Evolutionary conservation across 305 asterid genomes (phyloP).

Genomic region (Rubia balearica): DNA sequence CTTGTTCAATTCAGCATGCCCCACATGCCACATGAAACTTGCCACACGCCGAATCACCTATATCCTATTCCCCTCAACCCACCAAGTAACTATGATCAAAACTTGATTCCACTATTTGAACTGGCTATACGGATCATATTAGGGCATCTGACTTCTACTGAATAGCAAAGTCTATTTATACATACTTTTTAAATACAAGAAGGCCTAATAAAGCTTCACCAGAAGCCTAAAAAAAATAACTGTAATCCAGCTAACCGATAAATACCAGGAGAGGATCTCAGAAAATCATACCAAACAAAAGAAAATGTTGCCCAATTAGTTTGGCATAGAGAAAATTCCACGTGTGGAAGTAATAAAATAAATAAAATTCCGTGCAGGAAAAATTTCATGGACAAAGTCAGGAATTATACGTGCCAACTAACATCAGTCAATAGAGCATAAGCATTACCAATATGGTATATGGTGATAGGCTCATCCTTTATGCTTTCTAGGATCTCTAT

Average conservation of each 20-base stretch:
- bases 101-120: not conserved
- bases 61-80: not conserved
- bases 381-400: not conserved
- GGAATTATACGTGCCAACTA: not conserved
- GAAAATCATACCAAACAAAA: not conserved
- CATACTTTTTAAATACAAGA: not conserved
- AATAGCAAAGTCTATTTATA: not conserved
- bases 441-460: constrained; percentile 75
- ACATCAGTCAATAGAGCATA: not conserved
- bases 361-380: not conserved
- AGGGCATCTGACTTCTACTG: too few species aligned
- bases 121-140: too few species aligned
- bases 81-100: not conserved
- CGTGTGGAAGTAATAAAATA: not conserved
- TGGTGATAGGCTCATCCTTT: constrained; percentile 80
- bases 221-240: not conserved
- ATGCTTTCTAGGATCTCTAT: constrained; percentile 77
- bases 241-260: not conserved
- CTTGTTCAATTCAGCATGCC: not conserved
- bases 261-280: not conserved
- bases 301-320: not conserved
- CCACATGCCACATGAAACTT: not conserved
- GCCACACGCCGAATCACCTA: not conserved
- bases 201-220: not conserved
- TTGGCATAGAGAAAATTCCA: not conserved